Evolutionary conservation across 805 yeast genomes (phyloP).

Genomic region (Lachancea dasiensis): DNA sequence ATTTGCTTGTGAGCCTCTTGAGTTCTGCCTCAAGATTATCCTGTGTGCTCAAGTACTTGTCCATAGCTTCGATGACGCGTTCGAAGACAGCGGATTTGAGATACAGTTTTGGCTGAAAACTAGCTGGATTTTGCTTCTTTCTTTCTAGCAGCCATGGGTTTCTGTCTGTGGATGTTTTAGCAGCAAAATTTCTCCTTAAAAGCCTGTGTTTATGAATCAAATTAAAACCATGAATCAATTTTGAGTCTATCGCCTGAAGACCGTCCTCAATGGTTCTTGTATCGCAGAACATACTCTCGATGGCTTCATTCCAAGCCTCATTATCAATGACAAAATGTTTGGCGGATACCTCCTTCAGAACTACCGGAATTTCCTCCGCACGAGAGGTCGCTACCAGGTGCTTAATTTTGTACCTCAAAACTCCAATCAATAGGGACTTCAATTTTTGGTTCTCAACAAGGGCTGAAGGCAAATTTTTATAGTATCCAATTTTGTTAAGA

Average conservation of each 20-base stretch:
- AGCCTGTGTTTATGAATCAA: constrained; percentile 26
- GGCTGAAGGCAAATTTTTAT: constrained; percentile 19
- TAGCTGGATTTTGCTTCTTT: constrained; percentile 17
- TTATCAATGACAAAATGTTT: constrained; percentile 30
- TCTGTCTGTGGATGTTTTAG: constrained; percentile 14
- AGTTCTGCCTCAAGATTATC: constrained; percentile 14
- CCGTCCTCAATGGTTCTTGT: constrained; percentile 28
- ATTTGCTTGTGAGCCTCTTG: constrained; percentile 17
- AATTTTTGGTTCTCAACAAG: constrained; percentile 20
- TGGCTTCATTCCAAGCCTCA: constrained; percentile 29
- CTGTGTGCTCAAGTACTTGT: constrained; percentile 22
- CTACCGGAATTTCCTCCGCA: constrained; percentile 17
- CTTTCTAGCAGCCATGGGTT: constrained; percentile 19
- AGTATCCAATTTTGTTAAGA: constrained; percentile 15
- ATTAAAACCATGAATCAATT: constrained; percentile 35
- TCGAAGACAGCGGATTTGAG: constrained; percentile 22
- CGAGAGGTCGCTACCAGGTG: constrained; percentile 16
- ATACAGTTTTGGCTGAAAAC: constrained; percentile 25
- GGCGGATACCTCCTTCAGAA: constrained; percentile 18
- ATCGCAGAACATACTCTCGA: constrained; percentile 24
- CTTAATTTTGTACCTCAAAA: constrained; percentile 21
- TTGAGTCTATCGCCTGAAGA: constrained; percentile 27
- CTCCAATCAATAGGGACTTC: constrained; percentile 16
- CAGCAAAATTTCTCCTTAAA: constrained; percentile 13
- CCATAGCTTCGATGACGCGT: constrained; percentile 15